Evolutionary conservation across 2,329 filamentous ascomycete species (phyloP), one percentile per base, ranked within the genome.

Genomic region (Trichoderma oligosporum): DNA sequence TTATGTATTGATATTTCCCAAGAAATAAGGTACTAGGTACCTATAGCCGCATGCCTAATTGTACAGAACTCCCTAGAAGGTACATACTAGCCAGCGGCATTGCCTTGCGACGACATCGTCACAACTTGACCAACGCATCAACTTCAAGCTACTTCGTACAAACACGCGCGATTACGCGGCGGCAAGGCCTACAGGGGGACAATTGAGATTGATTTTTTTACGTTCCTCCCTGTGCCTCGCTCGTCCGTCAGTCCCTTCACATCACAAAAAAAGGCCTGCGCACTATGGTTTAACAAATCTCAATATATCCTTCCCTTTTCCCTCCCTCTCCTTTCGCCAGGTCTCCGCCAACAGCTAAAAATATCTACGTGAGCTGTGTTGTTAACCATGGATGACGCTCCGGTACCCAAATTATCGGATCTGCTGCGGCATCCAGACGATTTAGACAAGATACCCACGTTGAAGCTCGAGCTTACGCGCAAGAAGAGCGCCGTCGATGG

Each of bases 361-460:
- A n/a, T 22, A 27, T 16, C 48, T 16, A 44, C 49, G 22, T 36
- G 31, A 42, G 14, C n/a, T 18, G 44, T 22, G 44, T 33, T 20
- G 31, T 25, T 51, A 62, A 64, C 60, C 51, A 74, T 74, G 72
- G 72, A 74, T 64, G 87, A 83, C 77, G 82, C 85, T 65, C 82
- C 83, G 59, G 82, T 83, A 45, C 84, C 89, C 71, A 92, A 92
- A 79, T 86, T 99, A 71, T 85, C 91, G 64, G 93, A 97, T 78
- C 84, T 97, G 61, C 86, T 99, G 64, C 90, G 91, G 68, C 91
- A 96, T 70, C 91, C 94, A 3, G 94, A 99, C 71, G 94, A 99
- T 75, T 86, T 99, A 64, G 94, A 99, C 78, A 97, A 97, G 80
- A 93, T 99, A 68, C 79, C 86, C 52, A 85, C 85, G 45, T 81